Conservation (phyloP, 371 early-diverging fungal species). For the Saksenaea oblongispora region DNA sequence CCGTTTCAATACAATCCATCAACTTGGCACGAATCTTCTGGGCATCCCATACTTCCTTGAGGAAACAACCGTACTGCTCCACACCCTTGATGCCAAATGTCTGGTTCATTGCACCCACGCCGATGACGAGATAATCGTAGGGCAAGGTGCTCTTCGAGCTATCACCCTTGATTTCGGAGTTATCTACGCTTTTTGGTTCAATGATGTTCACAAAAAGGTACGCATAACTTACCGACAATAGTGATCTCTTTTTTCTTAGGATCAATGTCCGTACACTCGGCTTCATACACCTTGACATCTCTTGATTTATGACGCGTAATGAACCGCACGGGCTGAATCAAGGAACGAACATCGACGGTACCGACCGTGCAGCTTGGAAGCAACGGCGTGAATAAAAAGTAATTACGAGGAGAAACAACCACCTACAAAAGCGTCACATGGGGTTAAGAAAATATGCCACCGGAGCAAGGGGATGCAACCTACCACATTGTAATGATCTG, state of each 20-base stretch:
- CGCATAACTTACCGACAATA: slow-evolving; percentile 56
- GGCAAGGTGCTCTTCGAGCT: slow-evolving; percentile 59
- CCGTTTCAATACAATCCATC: slow-evolving; percentile 90
- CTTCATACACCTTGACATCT: slow-evolving; percentile 83
- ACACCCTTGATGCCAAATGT: slow-evolving; percentile 92
- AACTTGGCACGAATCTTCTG: slow-evolving; percentile 83
- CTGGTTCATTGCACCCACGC: slow-evolving; percentile 85
- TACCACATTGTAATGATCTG: slow-evolving; percentile 77
- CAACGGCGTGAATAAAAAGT: slow-evolving; percentile 93
- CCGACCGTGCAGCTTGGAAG: slow-evolving; percentile 87
- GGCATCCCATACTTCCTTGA: slow-evolving; percentile 90
- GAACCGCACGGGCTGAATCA: slow-evolving; percentile 86
- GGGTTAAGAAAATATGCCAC: not conserved
- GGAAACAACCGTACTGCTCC: slow-evolving; percentile 83
- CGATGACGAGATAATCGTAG: slow-evolving; percentile 91
- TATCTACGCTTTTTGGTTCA: slow-evolving; percentile 48
- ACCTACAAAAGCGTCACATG: slow-evolving; percentile 28
- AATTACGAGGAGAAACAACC: slow-evolving; percentile 87
- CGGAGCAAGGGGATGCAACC: slow-evolving; percentile 12
- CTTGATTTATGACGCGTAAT: slow-evolving; percentile 85
- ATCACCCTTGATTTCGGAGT: slow-evolving; percentile 69
- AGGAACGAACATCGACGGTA: slow-evolving; percentile 80
- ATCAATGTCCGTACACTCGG: slow-evolving; percentile 84
- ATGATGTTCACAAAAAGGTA: not conserved
- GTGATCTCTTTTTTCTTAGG: slow-evolving; percentile 73